These are phyloP conservation scores for Irpex sp. DNA, from an alignment of 1,284 basidiomycete genomes.

Conservation along the genomic window DNA sequence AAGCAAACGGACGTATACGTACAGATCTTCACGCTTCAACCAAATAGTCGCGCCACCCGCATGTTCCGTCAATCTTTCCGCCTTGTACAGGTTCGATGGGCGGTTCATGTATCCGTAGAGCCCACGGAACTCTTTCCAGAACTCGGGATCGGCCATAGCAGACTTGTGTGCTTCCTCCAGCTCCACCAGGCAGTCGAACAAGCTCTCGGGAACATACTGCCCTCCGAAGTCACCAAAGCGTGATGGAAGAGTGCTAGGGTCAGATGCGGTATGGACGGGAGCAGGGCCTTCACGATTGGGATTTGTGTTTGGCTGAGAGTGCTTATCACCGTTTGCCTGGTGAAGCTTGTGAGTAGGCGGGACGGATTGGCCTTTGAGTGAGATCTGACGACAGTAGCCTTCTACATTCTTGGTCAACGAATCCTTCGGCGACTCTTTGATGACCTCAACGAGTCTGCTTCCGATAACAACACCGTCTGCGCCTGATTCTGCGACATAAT, in stretches of 20 bases:
- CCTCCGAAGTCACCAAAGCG: constrained; percentile 97
- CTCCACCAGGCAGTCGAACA: constrained; percentile 89
- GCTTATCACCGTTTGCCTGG: constrained; percentile 9
- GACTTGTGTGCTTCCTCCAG: constrained; percentile 88
- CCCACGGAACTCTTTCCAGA: constrained; percentile 90
- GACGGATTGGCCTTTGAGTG: constrained; percentile 50
- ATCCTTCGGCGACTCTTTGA: constrained; percentile 61
- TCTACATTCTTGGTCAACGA: constrained; percentile 64
- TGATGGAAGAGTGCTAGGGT: constrained; percentile 58
- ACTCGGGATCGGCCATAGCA: constrained; percentile 85
- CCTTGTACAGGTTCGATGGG: constrained; percentile 68
- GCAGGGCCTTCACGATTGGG: constrained; percentile 28
- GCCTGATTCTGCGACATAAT: constrained; percentile 80
- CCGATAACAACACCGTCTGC: constrained; percentile 96
- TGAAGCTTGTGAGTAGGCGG: constrained; percentile 12
- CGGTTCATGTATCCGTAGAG: constrained; percentile 88
- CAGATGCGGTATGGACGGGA: constrained; percentile 28
- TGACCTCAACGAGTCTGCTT: constrained; percentile 78
- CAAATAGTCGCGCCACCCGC: constrained; percentile 89
- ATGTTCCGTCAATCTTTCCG: constrained; percentile 64
- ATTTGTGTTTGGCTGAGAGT: constrained; percentile 17
- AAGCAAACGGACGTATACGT: constrained; percentile 28
- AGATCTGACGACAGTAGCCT: constrained; percentile 71
- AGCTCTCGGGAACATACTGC: constrained; percentile 94
- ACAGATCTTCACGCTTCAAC: constrained; percentile 97